A percentile compares a stretch with the other conserved stretches of the same genome.
These are phyloP conservation scores for Cyberlindnera mrakii DNA, from an alignment of 805 yeast species.

Conservation along the genomic window DNA sequence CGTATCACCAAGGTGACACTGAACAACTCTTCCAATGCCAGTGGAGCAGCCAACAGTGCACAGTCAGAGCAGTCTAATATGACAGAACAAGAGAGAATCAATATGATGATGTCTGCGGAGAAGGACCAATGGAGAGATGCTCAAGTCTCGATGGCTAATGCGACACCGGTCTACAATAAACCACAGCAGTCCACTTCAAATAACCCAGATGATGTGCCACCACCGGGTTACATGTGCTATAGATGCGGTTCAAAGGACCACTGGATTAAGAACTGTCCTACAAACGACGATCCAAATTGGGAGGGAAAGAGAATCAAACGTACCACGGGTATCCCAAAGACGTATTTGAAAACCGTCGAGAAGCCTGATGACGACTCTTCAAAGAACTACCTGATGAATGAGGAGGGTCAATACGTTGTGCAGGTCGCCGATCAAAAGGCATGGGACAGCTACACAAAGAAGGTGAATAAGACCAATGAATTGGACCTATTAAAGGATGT, in stretches of 20 bases:
- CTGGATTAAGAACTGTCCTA: conserved; percentile 95
- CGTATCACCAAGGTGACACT: conserved; percentile 32
- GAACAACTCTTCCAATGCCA: conserved; percentile 10
- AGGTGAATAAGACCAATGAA: conserved; percentile 25
- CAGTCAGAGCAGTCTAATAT: conserved; percentile 13
- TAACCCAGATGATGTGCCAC: conserved; percentile 69
- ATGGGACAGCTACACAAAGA: conserved; percentile 83
- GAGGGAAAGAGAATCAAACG: conserved; percentile 87
- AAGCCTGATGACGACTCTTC: conserved; percentile 65
- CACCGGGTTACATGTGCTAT: conserved; percentile 94
- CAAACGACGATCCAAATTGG: conserved; percentile 85
- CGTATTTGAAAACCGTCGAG: conserved; percentile 80
- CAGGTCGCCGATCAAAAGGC: conserved; percentile 93
- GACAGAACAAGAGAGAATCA: conserved; percentile 83
- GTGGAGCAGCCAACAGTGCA: conserved; percentile 1
- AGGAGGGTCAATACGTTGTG: conserved; percentile 90
- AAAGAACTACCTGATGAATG: conserved; percentile 74
- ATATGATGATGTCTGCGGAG: conserved; percentile 88
- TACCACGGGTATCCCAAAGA: conserved; percentile 96
- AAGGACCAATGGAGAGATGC: conserved; percentile 93
- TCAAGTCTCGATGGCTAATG: conserved; percentile 84
- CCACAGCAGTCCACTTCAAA: conserved; percentile 24
- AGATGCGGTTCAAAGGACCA: conserved; percentile 95
- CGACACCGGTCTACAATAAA: conserved; percentile 65
- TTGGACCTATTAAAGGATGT: conserved; percentile 26